phyloP scores from a whole-genome alignment of 1,139 yeast genomes.

The Taphrina flavorubra region DNA sequence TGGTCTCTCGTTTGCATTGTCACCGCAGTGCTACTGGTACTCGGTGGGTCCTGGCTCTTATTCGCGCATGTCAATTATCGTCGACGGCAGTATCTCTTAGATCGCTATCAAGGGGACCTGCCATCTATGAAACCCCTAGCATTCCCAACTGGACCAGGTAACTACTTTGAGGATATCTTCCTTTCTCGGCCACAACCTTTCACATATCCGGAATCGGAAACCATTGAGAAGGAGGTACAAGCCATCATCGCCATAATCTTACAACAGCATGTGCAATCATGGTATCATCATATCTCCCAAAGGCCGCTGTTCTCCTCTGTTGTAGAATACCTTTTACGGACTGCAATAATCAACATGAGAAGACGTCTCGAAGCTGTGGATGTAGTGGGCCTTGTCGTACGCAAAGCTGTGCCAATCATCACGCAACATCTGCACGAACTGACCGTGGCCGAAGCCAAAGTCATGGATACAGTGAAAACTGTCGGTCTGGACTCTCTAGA shows the following conservation, averaged over 20 bases:
- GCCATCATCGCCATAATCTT: conserved; percentile 61
- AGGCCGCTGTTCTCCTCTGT: conserved; percentile 62
- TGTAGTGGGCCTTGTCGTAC: conserved; percentile 63
- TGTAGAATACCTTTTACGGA: conserved; percentile 59
- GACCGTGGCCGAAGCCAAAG: conserved; percentile 58
- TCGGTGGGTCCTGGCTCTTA: conserved; percentile 3
- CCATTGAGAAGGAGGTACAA: conserved; percentile 51
- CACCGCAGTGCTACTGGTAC: not conserved
- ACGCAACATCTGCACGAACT: conserved; percentile 68
- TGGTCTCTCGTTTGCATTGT: not conserved
- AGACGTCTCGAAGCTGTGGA: conserved; percentile 58
- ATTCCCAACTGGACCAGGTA: not conserved
- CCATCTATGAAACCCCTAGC: not conserved
- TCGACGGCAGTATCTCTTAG: not conserved
- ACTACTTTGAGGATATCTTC: not conserved
- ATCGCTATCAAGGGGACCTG: not conserved
- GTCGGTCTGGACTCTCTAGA: conserved; percentile 57
- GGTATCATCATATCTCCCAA: conserved; percentile 64
- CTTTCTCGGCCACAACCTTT: conserved; percentile 9
- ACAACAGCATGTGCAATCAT: conserved; percentile 65
- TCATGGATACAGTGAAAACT: conserved; percentile 51
- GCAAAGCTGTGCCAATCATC: conserved; percentile 66
- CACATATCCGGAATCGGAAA: conserved; percentile 27
- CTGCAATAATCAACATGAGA: conserved; percentile 56
- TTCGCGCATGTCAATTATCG: not conserved